phyloP scores from a whole-genome alignment of 2,329 filamentous ascomycete species.

The Cladosporium sp. region DNA sequence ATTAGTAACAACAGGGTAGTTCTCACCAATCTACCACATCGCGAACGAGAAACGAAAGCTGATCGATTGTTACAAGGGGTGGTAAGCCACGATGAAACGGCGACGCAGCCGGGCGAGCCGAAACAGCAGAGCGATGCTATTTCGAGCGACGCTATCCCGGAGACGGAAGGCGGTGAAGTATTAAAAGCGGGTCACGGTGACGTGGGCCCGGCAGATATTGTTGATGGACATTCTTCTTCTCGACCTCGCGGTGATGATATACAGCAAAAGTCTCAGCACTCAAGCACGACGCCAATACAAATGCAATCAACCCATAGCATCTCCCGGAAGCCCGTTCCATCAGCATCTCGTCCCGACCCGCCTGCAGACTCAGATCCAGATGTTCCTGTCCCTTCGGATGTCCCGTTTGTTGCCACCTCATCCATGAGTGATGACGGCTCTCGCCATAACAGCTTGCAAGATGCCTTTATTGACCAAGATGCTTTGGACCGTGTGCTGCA shows the following conservation, averaged over 20 bases:
- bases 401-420: not conserved
- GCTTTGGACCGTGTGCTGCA: slow-evolving; percentile 36
- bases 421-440: slow-evolving; percentile 5
- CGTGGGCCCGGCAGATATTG: slow-evolving; percentile 9
- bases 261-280: slow-evolving; percentile 5
- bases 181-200: slow-evolving; percentile 6
- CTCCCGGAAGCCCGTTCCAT: slow-evolving; percentile 26
- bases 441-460: slow-evolving; percentile 20
- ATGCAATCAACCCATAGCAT: slow-evolving; percentile 26
- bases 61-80: slow-evolving; percentile 24
- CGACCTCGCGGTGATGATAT: slow-evolving; percentile 1
- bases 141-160: not conserved
- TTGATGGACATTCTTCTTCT: slow-evolving; percentile 11
- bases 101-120: slow-evolving; percentile 5
- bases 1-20: slow-evolving; percentile 11
- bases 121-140: not conserved
- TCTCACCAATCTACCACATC: slow-evolving; percentile 14
- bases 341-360: slow-evolving; percentile 6
- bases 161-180: not conserved
- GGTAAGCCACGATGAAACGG: slow-evolving; percentile 10
- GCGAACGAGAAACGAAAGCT: slow-evolving; percentile 36
- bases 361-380: too few species aligned
- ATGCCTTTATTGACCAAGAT: slow-evolving; percentile 40
- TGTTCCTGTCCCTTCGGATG: not conserved
- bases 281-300: slow-evolving; percentile 16